phyloP scores from a whole-genome alignment of 179 eudicot genomes.

The Actinidia chinensis region DNA sequence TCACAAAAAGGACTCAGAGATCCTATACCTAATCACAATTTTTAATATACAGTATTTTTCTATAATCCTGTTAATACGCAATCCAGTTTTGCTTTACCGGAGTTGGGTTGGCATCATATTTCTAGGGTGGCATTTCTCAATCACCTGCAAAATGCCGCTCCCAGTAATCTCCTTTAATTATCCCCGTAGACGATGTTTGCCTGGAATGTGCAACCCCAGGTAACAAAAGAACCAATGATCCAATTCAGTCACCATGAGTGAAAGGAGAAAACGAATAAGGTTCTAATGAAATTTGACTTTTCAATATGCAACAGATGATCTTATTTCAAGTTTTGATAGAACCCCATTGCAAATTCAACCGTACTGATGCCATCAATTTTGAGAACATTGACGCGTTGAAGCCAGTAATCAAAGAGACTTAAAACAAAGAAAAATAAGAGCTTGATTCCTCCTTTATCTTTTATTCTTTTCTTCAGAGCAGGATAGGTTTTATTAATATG shows the following conservation, averaged over 20 bases:
- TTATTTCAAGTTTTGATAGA: too few species aligned
- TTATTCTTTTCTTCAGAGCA: too few species aligned
- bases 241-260: not conserved
- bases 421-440: too few species aligned
- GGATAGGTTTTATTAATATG: too few species aligned
- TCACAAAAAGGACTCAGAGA: not conserved
- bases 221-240: not conserved
- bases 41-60: not conserved
- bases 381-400: too few species aligned
- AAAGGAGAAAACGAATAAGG: not conserved
- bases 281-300: not conserved
- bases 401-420: too few species aligned
- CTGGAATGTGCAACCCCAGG: constrained; percentile 32
- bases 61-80: constrained; percentile 84
- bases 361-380: too few species aligned
- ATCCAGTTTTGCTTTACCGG: constrained; percentile 58
- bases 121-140: constrained; percentile 48
- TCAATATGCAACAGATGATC: not conserved
- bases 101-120: constrained; percentile 48
- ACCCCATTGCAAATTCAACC: too few species aligned
- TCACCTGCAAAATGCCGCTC: constrained; percentile 67
- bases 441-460: too few species aligned
- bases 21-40: not conserved
- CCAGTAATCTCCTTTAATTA: constrained; percentile 91
- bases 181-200: constrained; percentile 80